Percentiles rank a stretch among this genome's conserved stretches.
Evolutionary conservation across 106 monocot genomes (phyloP).

Genomic region (Chionographis japonica): DNA sequence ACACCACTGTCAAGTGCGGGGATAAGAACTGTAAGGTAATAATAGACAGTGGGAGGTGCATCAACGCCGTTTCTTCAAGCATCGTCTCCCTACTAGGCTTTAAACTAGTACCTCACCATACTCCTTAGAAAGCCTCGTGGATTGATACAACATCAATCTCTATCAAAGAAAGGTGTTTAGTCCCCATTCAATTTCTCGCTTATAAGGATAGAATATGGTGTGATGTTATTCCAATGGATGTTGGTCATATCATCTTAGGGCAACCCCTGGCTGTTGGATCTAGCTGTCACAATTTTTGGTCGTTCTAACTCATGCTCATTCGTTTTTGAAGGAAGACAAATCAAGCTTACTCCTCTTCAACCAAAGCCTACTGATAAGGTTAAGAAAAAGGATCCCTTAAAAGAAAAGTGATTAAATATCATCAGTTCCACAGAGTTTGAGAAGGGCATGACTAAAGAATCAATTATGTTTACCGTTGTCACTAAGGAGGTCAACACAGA

Average conservation of each 20-base stretch:
- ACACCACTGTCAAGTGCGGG: neutral
- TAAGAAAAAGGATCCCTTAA: too few relatives aligned
- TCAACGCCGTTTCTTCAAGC: neutral
- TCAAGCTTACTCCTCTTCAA: too few relatives aligned
- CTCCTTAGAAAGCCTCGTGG: neutral
- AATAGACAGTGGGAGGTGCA: neutral
- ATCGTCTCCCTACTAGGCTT: neutral
- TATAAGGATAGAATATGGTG: too few relatives aligned
- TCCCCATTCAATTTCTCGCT: too few relatives aligned
- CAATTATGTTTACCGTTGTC: too few relatives aligned
- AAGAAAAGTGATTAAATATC: too few relatives aligned
- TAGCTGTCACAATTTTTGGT: neutral
- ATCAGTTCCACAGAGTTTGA: too few relatives aligned
- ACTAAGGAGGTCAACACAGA: too few relatives aligned
- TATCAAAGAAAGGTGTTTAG: too few relatives aligned
- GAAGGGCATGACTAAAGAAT: too few relatives aligned
- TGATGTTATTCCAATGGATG: too few relatives aligned
- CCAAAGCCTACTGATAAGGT: too few relatives aligned
- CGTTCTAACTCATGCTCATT: neutral
- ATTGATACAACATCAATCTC: neutral
- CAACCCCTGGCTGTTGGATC: neutral
- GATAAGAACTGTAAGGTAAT: neutral
- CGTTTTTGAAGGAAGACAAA: neutral
- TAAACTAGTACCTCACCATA: neutral
- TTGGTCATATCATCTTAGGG: neutral